These are phyloP conservation scores for Pterulicium gracile DNA, from an alignment of 1,284 basidiomycete species.

Conservation along the genomic window DNA sequence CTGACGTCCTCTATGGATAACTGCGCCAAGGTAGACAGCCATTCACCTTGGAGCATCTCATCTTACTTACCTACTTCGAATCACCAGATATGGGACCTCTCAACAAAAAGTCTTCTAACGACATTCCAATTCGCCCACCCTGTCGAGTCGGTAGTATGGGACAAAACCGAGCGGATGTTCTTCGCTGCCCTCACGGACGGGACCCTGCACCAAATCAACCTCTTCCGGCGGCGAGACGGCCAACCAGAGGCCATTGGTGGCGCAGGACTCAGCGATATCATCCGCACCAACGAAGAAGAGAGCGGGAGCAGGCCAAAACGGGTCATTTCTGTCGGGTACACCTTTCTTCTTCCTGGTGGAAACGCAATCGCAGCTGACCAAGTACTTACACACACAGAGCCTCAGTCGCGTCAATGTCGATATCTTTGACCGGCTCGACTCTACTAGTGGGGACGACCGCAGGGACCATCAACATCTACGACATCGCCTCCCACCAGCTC, in stretches of 20 bases:
- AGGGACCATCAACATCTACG: conserved; percentile 76
- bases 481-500: conserved; percentile 84
- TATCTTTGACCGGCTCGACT: conserved; percentile 66
- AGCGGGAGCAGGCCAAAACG: conserved; percentile 46
- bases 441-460: conserved; percentile 66
- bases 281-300: conserved; percentile 50
- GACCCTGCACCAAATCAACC: conserved; percentile 69
- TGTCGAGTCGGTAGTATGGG: conserved; percentile 64
- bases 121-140: conserved; percentile 78
- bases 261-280: conserved; percentile 54
- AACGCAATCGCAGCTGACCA: too few species aligned
- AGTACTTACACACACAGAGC: conserved; percentile 35
- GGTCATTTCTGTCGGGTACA: conserved; percentile 43
- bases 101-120: conserved; percentile 66
- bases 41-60: conserved; percentile 3
- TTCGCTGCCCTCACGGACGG: conserved; percentile 73
- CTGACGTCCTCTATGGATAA: conserved; percentile 83
- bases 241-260: conserved; percentile 66
- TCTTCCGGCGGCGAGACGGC: conserved; percentile 55
- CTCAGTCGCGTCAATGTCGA: conserved; percentile 58
- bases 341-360: too few species aligned
- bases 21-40: conserved; percentile 71
- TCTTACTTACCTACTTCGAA: conserved; percentile 9
- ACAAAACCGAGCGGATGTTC: conserved; percentile 78
- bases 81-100: conserved; percentile 70